phyloP scores from a whole-genome alignment of 352 stramenopile species.

The Albugo candida region DNA sequence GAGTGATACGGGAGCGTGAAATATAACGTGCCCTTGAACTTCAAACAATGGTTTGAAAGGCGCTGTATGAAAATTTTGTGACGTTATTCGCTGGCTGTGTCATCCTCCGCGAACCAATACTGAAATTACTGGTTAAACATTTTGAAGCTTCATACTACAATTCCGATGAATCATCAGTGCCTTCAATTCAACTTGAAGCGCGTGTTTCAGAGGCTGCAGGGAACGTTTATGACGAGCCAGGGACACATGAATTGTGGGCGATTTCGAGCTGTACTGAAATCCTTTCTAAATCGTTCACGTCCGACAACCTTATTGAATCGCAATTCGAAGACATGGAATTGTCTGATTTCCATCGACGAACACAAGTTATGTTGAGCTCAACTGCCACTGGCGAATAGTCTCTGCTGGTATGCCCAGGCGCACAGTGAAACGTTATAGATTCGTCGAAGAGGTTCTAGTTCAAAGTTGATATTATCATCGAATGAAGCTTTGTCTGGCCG shows the following conservation, averaged over 20 bases:
- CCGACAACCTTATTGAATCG: constrained; percentile 18
- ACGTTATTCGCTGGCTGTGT: constrained; percentile 25
- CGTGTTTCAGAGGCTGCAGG: constrained; percentile 8
- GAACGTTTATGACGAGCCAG: constrained; percentile 22
- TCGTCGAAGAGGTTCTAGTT: too few species aligned
- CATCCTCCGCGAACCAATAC: constrained; percentile 16
- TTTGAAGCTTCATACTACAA: constrained; percentile 22
- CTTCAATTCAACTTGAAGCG: constrained; percentile 25
- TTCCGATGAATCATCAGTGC: constrained; percentile 19
- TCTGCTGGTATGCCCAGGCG: too few species aligned
- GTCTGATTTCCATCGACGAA: constrained; percentile 4
- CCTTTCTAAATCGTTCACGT: constrained; percentile 13
- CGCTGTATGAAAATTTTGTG: constrained; percentile 24
- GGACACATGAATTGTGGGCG: constrained; percentile 19
- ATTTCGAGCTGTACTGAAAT: constrained; percentile 13
- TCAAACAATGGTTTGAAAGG: constrained; percentile 21
- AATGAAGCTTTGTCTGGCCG: too few species aligned
- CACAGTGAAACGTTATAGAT: too few species aligned
- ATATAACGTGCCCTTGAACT: constrained; percentile 21
- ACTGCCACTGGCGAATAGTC: too few species aligned
- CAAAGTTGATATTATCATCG: too few species aligned
- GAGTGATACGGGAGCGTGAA: too few species aligned
- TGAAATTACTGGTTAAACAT: constrained; percentile 25
- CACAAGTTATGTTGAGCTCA: constrained; percentile 13
- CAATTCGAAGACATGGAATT: constrained; percentile 12